Conservation (phyloP, 768 basidiomycete species). For the Boletus vermiculosoides region DNA sequence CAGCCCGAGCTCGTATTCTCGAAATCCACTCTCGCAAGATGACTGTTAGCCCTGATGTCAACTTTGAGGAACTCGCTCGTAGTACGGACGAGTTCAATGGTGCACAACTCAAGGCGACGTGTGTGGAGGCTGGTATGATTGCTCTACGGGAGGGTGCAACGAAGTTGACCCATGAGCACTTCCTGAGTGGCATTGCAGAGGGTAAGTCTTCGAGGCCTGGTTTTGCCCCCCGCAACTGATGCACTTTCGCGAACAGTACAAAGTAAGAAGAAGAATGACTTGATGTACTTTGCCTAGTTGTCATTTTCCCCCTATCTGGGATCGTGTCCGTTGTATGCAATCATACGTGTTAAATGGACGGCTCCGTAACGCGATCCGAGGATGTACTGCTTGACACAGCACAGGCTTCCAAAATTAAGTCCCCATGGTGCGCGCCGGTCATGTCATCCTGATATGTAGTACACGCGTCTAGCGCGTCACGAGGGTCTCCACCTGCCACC, state of each 20-base stretch:
- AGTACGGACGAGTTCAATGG: slow-evolving; percentile 99
- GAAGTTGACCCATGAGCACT: slow-evolving; percentile 90
- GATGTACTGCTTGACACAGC: background rate
- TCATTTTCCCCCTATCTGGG: background rate
- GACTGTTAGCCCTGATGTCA: slow-evolving; percentile 83
- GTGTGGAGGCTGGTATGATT: slow-evolving; percentile 99
- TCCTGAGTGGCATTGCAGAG: slow-evolving; percentile 88
- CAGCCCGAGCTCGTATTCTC: slow-evolving; percentile 92
- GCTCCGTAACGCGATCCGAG: background rate
- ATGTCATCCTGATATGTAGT: background rate
- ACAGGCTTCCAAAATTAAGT: background rate
- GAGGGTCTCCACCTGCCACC: background rate
- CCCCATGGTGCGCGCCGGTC: background rate
- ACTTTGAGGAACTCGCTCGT: slow-evolving; percentile 94
- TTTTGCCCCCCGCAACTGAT: slow-evolving; percentile 20
- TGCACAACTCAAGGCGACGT: slow-evolving; percentile 96
- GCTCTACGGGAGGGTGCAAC: slow-evolving; percentile 90
- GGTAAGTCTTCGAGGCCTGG: slow-evolving; percentile 43
- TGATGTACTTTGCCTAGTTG: slow-evolving; percentile 86
- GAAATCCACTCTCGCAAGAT: slow-evolving; percentile 98
- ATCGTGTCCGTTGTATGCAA: slow-evolving; percentile 9
- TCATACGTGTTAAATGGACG: background rate
- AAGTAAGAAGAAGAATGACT: slow-evolving; percentile 99
- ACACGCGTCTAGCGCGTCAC: background rate
- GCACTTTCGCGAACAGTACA: slow-evolving; percentile 61